Evolutionary conservation across 345 rosid genomes (phyloP).

Genomic region (Camelina sativa): DNA sequence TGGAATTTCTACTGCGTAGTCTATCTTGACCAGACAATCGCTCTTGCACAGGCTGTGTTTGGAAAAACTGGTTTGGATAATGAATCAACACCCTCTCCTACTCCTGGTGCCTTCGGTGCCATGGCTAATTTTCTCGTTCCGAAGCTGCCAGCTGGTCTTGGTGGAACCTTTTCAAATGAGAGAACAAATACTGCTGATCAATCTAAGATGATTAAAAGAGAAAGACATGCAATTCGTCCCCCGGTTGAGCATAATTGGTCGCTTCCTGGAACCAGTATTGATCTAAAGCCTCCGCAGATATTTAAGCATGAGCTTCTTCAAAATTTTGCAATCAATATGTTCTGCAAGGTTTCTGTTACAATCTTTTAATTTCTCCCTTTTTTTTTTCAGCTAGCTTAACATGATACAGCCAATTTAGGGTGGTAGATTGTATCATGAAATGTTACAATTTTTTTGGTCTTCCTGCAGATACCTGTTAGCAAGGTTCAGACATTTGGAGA

Average conservation of each 20-base stretch:
- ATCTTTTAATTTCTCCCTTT: conserved; percentile 14
- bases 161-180: conserved; percentile 77
- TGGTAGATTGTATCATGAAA: conserved; percentile 16
- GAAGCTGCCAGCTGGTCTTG: conserved; percentile 83
- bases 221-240: conserved; percentile 89
- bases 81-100: conserved; percentile 59
- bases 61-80: conserved; percentile 68
- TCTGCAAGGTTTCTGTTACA: conserved; percentile 79
- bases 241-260: conserved; percentile 98
- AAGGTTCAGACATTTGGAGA: conserved; percentile 90
- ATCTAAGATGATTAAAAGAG: conserved; percentile 68
- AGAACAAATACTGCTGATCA: conserved; percentile 63
- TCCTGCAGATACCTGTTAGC: conserved; percentile 87
- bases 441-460: conserved; percentile 27
- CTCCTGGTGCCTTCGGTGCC: conserved; percentile 87
- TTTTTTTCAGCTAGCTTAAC: background rate
- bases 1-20: conserved; percentile 18
- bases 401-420: conserved; percentile 15
- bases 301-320: conserved; percentile 99
- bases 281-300: conserved; percentile 82
- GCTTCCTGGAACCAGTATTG: conserved; percentile 66
- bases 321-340: conserved; percentile 90
- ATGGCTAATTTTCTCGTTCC: conserved; percentile 99
- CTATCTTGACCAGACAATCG: conserved; percentile 38
- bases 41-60: conserved; percentile 71